A percentile compares a stretch with the other conserved stretches of the same genome.
These are phyloP conservation scores for Colletotrichum sp. DNA, from an alignment of 2,329 filamentous ascomycete species.

Conservation along the genomic window DNA sequence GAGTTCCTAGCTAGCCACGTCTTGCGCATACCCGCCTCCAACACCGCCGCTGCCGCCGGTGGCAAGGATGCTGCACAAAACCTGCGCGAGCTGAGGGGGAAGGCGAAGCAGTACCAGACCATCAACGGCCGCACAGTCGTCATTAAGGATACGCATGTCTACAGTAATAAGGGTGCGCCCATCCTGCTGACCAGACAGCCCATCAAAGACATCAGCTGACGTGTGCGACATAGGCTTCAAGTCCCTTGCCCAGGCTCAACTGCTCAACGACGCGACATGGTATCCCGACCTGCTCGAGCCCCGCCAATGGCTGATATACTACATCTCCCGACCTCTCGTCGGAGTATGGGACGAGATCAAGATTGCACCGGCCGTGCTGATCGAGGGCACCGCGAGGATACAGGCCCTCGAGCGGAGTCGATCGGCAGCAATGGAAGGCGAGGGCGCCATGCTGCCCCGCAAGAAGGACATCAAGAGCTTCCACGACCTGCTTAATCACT, in stretches of 20 bases:
- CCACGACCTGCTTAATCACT: conserved; percentile 85
- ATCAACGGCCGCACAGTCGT: conserved; percentile 92
- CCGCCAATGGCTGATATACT: conserved; percentile 95
- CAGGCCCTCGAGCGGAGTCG: conserved; percentile 41
- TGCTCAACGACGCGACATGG: conserved; percentile 84
- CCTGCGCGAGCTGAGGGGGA: conserved; percentile 84
- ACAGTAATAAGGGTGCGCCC: conserved; percentile 88
- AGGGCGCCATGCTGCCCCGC: conserved; percentile 54
- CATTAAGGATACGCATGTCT: conserved; percentile 90
- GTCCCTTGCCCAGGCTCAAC: conserved; percentile 83
- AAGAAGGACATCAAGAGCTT: conserved; percentile 95
- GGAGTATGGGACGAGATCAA: conserved; percentile 80
- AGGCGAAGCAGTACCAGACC: conserved; percentile 93
- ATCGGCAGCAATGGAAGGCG: conserved; percentile 39
- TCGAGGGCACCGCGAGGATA: conserved; percentile 44
- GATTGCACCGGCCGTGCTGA: conserved; percentile 69
- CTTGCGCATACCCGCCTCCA: conserved; percentile 71
- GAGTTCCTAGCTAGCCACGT: conserved; percentile 98
- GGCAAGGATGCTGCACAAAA: conserved; percentile 64
- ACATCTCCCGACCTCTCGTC: conserved; percentile 87
- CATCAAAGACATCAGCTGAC: neutral
- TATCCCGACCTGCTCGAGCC: conserved; percentile 89
- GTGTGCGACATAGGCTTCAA: conserved; percentile 75
- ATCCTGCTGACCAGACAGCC: neutral
- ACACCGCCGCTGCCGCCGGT: conserved; percentile 49